Evolutionary conservation across 257 asterid genomes (phyloP), one percentile per base, ranked within the genome.

Genomic region (Sherardia arvensis): DNA sequence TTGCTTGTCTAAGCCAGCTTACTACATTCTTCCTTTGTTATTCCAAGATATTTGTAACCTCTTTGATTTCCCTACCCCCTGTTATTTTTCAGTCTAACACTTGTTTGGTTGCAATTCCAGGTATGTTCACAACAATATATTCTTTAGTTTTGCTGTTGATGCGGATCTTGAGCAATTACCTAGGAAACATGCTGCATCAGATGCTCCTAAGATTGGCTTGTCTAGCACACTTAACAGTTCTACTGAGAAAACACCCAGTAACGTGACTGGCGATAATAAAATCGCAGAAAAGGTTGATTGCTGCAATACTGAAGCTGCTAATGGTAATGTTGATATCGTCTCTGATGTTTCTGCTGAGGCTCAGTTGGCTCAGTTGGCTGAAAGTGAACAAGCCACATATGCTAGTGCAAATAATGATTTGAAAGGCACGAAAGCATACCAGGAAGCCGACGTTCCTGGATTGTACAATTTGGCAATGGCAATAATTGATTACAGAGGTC

Each of bases 351-450:
- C 85, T 62, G 76, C 75, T 36, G 96, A 90, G 69, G 60, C 79
- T 33, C 95, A 80, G 83, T 78, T 87, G 69, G 60, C 79, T 33
- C 95, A 80, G 83, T 78, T 87, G 81, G 85, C 88, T 71, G 99
- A 93, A 80, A 87, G 94, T 67, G 99, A 93, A 79, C 99, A 93
- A 81, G 95, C 99, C 73, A 90, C 97, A 18, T 93, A 85, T 78
- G 97, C 97, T 61, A 87, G 96, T 74, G 95, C 97, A 67, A 90
- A 93, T 76, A 93, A 90, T 80, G 99, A 93, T 74, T 82, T 93
- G 77, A 90, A 80, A 80, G 97, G 99, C 79, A 90, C 99, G 12
- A 93, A 83, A 74, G 96, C 99, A 26, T 90, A 83, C 77, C 97
- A 93, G 79, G 99, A 93, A 84, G 97, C 94, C 65, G 96, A 90